Evolutionary conservation across 345 rosid species (phyloP).

Genomic region (Nasturtium officinale): DNA sequence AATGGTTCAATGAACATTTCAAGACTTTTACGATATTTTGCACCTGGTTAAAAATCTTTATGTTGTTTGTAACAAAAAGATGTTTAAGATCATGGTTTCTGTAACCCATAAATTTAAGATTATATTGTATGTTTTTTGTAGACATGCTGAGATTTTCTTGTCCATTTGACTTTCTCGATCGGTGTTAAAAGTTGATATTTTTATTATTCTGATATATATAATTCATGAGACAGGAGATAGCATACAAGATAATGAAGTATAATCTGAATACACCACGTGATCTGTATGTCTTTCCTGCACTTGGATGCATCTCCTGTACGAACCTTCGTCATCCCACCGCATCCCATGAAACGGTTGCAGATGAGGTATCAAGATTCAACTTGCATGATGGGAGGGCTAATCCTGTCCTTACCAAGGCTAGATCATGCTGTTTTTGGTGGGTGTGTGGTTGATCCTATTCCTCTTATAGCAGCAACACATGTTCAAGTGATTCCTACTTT

Average conservation of each 20-base stretch:
- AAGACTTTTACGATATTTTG: too few species aligned
- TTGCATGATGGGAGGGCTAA: conserved; percentile 63
- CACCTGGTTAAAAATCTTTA: too few species aligned
- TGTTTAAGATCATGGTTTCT: background rate
- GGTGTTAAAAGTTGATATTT: background rate
- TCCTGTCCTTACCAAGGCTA: conserved; percentile 80
- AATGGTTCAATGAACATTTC: too few species aligned
- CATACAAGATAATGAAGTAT: conserved; percentile 70
- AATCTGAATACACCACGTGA: conserved; percentile 63
- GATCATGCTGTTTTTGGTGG: conserved; percentile 87
- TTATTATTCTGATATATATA: background rate
- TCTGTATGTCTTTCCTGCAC: conserved; percentile 77
- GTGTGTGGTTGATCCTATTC: conserved; percentile 78
- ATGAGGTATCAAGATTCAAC: conserved; percentile 56
- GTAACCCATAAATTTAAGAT: too few species aligned
- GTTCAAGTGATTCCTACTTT: conserved; percentile 63
- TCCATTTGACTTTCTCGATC: background rate
- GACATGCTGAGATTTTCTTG: background rate
- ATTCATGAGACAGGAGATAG: conserved; percentile 56
- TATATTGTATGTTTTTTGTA: too few species aligned
- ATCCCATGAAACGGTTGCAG: conserved; percentile 72
- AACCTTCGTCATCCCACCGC: conserved; percentile 67
- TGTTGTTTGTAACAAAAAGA: background rate
- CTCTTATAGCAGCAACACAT: conserved; percentile 84
- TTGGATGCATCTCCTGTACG: conserved; percentile 80